These are phyloP conservation scores for Euphrasia confusa DNA, from an alignment of 257 asterid species.

Conservation along the genomic window DNA sequence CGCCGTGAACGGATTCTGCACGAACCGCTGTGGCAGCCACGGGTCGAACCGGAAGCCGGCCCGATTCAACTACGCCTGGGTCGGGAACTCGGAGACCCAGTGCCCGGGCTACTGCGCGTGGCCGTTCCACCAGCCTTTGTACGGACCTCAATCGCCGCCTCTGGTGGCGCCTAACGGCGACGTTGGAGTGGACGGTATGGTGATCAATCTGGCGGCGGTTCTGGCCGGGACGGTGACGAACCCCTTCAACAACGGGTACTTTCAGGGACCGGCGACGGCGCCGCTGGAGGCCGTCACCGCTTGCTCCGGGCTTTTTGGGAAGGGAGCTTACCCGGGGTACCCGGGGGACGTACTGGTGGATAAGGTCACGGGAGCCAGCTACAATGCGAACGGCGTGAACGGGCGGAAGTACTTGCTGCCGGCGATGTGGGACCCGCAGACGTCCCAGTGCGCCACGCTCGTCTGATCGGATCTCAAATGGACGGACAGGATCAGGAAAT, in stretches of 20 bases:
- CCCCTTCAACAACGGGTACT: constrained; percentile 71
- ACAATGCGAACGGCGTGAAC: constrained; percentile 64
- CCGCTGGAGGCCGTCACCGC: constrained; percentile 94
- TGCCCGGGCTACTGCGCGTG: constrained; percentile 92
- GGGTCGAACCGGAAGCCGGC: constrained; percentile 50
- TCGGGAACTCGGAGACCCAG: constrained; percentile 68
- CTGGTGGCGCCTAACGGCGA: constrained; percentile 72
- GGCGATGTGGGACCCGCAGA: constrained; percentile 92
- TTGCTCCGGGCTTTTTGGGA: constrained; percentile 73
- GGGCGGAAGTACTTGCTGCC: constrained; percentile 74
- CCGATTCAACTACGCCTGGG: constrained; percentile 83
- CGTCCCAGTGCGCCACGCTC: constrained; percentile 58
- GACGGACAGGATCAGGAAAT: neutral
- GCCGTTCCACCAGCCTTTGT: constrained; percentile 85
- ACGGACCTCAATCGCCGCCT: constrained; percentile 82
- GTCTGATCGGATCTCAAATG: constrained; percentile 30
- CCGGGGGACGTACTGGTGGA: constrained; percentile 55
- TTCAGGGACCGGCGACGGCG: constrained; percentile 75
- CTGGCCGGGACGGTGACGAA: constrained; percentile 87
- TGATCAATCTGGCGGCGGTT: constrained; percentile 67
- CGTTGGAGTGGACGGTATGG: constrained; percentile 85
- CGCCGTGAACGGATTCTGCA: constrained; percentile 61
- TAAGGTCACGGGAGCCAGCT: constrained; percentile 64
- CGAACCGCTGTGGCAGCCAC: constrained; percentile 71
- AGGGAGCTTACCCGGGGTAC: constrained; percentile 82